A percentile compares a stretch with the other conserved stretches of the same genome.
Evolutionary conservation across 2,329 filamentous ascomycete species (phyloP).

Genomic region (Trichoderma semiorbis): DNA sequence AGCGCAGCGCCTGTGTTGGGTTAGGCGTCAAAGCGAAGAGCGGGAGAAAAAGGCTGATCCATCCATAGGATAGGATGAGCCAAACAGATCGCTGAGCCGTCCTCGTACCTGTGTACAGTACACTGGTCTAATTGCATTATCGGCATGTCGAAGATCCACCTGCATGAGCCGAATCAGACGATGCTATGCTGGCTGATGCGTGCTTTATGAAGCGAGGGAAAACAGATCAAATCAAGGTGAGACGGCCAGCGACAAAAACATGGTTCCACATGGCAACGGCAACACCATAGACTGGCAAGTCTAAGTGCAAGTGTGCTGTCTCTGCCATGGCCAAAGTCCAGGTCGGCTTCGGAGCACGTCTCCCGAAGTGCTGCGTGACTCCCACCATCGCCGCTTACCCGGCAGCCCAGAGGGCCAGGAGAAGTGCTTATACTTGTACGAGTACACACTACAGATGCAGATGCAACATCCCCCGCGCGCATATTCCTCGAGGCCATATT

Average conservation of each 20-base stretch:
- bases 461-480: background rate
- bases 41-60: background rate
- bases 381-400: background rate
- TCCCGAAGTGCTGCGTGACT: background rate
- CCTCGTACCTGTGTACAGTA: background rate
- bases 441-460: background rate
- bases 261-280: background rate
- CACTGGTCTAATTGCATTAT: conserved; percentile 18
- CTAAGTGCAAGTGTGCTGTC: background rate
- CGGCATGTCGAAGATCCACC: conserved; percentile 17
- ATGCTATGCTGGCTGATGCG: background rate
- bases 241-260: background rate
- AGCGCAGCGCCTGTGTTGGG: conserved; percentile 6
- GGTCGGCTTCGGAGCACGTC: background rate
- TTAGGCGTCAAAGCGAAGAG: conserved; percentile 8
- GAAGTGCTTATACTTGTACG: background rate
- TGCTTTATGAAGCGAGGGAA: background rate
- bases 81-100: conserved; percentile 1
- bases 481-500: background rate
- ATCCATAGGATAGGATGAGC: background rate
- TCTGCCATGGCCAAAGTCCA: background rate
- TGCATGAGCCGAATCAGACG: conserved; percentile 14
- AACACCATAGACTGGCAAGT: background rate
- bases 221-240: background rate
- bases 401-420: background rate